These are phyloP conservation scores for Alternaria consortialis DNA, from an alignment of 2,329 filamentous ascomycete genomes.

Conservation along the genomic window DNA sequence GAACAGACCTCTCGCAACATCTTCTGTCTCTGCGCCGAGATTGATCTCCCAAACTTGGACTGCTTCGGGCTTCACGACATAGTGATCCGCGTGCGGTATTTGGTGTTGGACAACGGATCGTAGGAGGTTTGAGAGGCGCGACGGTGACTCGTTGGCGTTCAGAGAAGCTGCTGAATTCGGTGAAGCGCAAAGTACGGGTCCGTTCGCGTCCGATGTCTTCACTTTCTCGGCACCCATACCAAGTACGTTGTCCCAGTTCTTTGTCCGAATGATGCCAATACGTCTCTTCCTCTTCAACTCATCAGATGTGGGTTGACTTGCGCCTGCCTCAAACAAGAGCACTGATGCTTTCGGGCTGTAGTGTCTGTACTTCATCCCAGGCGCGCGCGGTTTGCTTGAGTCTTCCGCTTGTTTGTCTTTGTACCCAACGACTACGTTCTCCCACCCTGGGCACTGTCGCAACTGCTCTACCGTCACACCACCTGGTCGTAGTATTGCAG, in stretches of 20 bases:
- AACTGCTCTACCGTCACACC: constrained; percentile 86
- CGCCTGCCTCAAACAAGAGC: constrained; percentile 75
- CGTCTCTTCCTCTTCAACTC: constrained; percentile 42
- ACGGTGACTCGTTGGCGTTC: neutral
- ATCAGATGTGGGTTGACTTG: constrained; percentile 40
- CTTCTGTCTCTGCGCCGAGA: constrained; percentile 73
- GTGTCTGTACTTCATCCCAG: constrained; percentile 99
- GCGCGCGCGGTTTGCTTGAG: constrained; percentile 73
- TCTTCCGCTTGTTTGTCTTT: constrained; percentile 74
- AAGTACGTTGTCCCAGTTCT: constrained; percentile 35
- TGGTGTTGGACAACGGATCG: constrained; percentile 48
- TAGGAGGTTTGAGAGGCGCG: constrained; percentile 42
- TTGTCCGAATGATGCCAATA: constrained; percentile 54
- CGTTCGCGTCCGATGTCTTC: constrained; percentile 4
- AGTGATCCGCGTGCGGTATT: constrained; percentile 39
- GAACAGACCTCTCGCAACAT: constrained; percentile 87
- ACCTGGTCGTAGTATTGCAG: constrained; percentile 83
- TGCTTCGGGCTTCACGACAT: constrained; percentile 16
- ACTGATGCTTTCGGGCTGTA: constrained; percentile 92
- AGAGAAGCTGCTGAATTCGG: neutral
- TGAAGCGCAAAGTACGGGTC: constrained; percentile 22
- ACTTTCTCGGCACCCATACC: constrained; percentile 19
- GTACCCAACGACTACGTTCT: constrained; percentile 78
- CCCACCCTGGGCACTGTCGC: constrained; percentile 79
- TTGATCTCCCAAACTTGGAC: constrained; percentile 70